Evolutionary conservation across 2,329 filamentous ascomycete genomes (phyloP).

Genomic region (Aspergillus fructus): DNA sequence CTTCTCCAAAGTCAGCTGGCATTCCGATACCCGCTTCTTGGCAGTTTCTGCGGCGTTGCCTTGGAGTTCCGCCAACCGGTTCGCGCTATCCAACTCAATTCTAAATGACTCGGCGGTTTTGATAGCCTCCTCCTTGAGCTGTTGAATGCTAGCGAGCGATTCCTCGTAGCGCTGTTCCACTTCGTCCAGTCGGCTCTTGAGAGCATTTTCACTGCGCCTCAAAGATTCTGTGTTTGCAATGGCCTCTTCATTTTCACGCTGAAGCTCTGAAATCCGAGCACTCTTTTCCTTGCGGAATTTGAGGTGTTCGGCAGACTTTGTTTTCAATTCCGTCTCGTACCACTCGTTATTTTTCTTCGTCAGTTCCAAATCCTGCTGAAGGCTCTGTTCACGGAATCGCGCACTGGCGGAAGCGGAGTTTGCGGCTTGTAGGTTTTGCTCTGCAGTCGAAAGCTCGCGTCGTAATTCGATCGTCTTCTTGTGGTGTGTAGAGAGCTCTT

Average conservation of each 20-base stretch:
- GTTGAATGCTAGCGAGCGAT: conserved; percentile 75
- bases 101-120: conserved; percentile 83
- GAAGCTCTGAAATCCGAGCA: conserved; percentile 80
- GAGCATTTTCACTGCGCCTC: conserved; percentile 73
- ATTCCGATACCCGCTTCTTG: conserved; percentile 59
- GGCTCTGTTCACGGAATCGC: conserved; percentile 84
- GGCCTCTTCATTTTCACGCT: conserved; percentile 84
- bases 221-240: conserved; percentile 73
- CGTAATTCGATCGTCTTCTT: conserved; percentile 81
- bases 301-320: conserved; percentile 79
- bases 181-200: conserved; percentile 79
- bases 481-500: conserved; percentile 85
- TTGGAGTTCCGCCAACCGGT: conserved; percentile 73
- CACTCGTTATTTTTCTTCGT: conserved; percentile 89
- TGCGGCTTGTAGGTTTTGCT: conserved; percentile 79
- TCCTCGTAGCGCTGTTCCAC: conserved; percentile 86
- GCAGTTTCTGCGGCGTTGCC: conserved; percentile 60
- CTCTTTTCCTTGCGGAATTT: conserved; percentile 95
- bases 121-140: conserved; percentile 78
- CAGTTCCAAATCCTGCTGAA: conserved; percentile 87
- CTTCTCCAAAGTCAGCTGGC: conserved; percentile 57
- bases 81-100: conserved; percentile 78
- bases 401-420: conserved; percentile 77
- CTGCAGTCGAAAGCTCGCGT: conserved; percentile 76
- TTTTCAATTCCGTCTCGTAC: conserved; percentile 88